phyloP scores from a whole-genome alignment of 208 protist genomes.

The Crithidia thermophila region DNA sequence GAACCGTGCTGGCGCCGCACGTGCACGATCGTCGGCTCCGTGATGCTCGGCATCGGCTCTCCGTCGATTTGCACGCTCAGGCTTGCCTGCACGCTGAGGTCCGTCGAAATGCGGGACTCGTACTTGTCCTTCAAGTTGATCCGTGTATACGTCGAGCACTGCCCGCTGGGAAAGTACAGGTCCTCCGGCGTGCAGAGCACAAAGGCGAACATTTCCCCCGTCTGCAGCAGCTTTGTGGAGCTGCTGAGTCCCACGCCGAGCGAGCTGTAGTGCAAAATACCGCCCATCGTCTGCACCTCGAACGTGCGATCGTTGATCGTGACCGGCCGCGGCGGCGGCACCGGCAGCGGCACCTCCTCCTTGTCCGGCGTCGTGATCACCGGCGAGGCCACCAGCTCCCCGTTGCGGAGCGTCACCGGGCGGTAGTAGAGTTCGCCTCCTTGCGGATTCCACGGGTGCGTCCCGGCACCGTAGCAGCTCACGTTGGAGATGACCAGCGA shows the following conservation, averaged over 20 bases:
- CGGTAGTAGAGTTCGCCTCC: conserved; percentile 41
- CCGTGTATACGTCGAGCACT: conserved; percentile 35
- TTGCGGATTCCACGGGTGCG: conserved; percentile 54
- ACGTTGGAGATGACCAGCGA: conserved; percentile 83
- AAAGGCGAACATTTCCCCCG: conserved; percentile 71
- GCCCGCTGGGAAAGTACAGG: conserved; percentile 29
- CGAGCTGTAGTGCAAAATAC: conserved; percentile 62
- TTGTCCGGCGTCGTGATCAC: background rate
- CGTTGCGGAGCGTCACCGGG: conserved; percentile 36
- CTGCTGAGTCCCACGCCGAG: conserved; percentile 55
- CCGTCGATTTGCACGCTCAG: conserved; percentile 82
- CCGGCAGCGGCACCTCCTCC: background rate
- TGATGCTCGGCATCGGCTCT: conserved; percentile 63
- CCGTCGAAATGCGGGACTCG: conserved; percentile 14
- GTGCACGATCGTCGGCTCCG: conserved; percentile 62
- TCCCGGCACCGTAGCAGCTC: conserved; percentile 73
- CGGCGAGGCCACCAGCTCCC: conserved; percentile 2
- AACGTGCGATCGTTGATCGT: conserved; percentile 78
- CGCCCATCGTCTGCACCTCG: conserved; percentile 81
- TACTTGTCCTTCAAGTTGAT: conserved; percentile 29
- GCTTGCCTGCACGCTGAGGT: conserved; percentile 33
- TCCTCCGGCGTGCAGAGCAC: conserved; percentile 79
- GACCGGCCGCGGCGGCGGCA: conserved; percentile 28
- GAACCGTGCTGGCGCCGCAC: conserved; percentile 33
- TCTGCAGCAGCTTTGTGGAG: conserved; percentile 66